phyloP scores from a whole-genome alignment of 1,284 basidiomycete genomes.

The Ceratobasidium sp. region DNA sequence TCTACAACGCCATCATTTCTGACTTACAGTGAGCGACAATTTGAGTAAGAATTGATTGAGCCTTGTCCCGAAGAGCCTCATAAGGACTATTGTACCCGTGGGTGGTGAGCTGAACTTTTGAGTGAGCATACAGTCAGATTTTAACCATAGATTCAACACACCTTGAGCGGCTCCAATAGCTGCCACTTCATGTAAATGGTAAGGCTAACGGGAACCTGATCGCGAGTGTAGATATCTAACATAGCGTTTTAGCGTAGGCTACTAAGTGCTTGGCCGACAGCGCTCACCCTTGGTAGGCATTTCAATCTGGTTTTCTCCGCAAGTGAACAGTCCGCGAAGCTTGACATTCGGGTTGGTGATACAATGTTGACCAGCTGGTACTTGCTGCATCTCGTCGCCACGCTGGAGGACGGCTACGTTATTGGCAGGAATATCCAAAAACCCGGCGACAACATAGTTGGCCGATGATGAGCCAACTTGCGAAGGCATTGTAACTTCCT shows the following conservation, averaged over 20 bases:
- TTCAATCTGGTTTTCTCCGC: slow-evolving; percentile 80
- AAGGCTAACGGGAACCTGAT: slow-evolving; percentile 82
- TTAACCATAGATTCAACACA: slow-evolving; percentile 50
- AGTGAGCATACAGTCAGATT: slow-evolving; percentile 36
- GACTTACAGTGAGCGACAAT: slow-evolving; percentile 74
- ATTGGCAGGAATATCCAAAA: slow-evolving; percentile 81
- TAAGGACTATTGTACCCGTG: slow-evolving; percentile 84
- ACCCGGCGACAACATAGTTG: slow-evolving; percentile 76
- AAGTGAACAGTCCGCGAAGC: slow-evolving; percentile 74
- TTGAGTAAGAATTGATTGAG: slow-evolving; percentile 81
- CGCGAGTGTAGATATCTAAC: slow-evolving; percentile 69
- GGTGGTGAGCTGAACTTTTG: slow-evolving; percentile 59
- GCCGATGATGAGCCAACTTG: slow-evolving; percentile 54
- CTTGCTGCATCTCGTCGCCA: slow-evolving; percentile 77
- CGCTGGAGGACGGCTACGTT: slow-evolving; percentile 82
- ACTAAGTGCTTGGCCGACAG: neutral
- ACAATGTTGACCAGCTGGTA: slow-evolving; percentile 79
- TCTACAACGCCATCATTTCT: neutral
- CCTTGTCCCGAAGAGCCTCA: slow-evolving; percentile 78
- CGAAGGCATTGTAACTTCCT: slow-evolving; percentile 78
- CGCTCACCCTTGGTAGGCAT: slow-evolving; percentile 80
- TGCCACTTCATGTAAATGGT: slow-evolving; percentile 86
- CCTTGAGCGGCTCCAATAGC: slow-evolving; percentile 74
- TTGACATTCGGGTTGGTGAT: slow-evolving; percentile 82
- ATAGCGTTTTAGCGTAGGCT: neutral